Base-by-base conservation (phyloP, 495 filamentous ascomycete species). In the Paragyromitra xinjiangensis region DNA sequence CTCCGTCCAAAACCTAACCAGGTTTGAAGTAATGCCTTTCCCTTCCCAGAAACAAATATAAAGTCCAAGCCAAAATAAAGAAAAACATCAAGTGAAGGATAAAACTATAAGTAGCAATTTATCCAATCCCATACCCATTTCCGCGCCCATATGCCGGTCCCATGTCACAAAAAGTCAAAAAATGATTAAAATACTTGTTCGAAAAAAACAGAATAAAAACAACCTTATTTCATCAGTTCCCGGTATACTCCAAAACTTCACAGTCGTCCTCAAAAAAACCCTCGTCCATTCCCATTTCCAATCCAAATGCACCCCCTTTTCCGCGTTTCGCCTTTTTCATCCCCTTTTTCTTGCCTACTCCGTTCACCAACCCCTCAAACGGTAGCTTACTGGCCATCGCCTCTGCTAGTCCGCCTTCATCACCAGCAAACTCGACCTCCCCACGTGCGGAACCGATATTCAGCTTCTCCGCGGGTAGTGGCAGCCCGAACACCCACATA, bases 201-300 rank as follows among this genome's bases (percentile, higher is more conserved):
- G 48, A 45, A 12, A 61, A 16, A 55, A 42, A 48, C 5, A 45
- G 11, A 51, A 48, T 14, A 56, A 24, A 44, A n/a, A 9, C 9
- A n/a, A 62, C 7, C 73, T 42, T 59, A 42, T 63, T 65, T 73
- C 56, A 73, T 77, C 61, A 77, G 26, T 65, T 78, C 34, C 74
- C 74, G 0, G 79, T 69, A 71, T 81, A 97, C 85, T 97, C 94
- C 78, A 97, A 86, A 70, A 97, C 92, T 81, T 96, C 94, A 81
- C 92, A 95, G 82, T 95, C 94, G 81, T 97, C 93, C 83, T 97
- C 94, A 80, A 97, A 97, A 83, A 97, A 95, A 3, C 93, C 94
- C 48, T 94, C 92, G 42, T 91, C 92, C 16, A 51, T 68, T 11
- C 69, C 80, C 7, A 51, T 62, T 29, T 64, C 78, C 11, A 68